A percentile compares a stretch with the other conserved stretches of the same genome.
These are phyloP conservation scores for Parachlorella kessleri DNA, from an alignment of 139 green algal genomes.

Conservation along the genomic window DNA sequence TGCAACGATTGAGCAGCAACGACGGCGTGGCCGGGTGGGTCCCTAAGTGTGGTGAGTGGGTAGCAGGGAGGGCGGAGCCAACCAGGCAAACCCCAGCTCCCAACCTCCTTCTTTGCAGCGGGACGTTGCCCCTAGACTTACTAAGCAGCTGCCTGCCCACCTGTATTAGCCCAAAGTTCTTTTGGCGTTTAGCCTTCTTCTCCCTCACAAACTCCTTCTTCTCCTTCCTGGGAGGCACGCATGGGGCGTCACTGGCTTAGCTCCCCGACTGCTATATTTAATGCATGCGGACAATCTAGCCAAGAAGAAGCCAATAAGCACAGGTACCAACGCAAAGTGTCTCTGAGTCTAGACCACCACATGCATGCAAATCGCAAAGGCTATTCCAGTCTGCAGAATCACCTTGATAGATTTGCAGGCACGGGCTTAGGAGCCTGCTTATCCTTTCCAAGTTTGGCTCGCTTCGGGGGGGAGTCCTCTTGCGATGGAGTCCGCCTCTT, in stretches of 20 bases:
- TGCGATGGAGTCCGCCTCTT: neutral
- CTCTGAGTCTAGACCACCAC: too few species aligned
- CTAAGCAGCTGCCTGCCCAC: too few species aligned
- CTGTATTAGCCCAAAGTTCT: constrained; percentile 46
- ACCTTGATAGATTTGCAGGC: neutral
- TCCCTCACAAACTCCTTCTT: constrained; percentile 30
- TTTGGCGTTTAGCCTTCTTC: constrained; percentile 25
- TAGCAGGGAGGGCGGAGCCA: neutral
- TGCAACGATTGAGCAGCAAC: neutral
- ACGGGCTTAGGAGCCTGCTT: neutral
- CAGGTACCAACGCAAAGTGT: too few species aligned
- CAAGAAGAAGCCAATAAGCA: too few species aligned
- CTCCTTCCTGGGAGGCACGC: constrained; percentile 29
- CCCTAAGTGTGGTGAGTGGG: neutral
- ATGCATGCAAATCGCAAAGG: neutral
- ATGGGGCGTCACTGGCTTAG: too few species aligned
- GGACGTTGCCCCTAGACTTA: too few species aligned
- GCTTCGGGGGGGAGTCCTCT: neutral
- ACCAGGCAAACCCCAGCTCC: neutral
- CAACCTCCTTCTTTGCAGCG: too few species aligned
- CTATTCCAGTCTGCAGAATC: neutral
- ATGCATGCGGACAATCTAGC: too few species aligned
- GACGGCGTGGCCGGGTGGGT: too few species aligned
- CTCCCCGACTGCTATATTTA: too few species aligned
- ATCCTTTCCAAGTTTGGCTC: neutral